Evolutionary conservation across 2,329 filamentous ascomycete species (phyloP).

Genomic region (Elsinoe fawcettii): DNA sequence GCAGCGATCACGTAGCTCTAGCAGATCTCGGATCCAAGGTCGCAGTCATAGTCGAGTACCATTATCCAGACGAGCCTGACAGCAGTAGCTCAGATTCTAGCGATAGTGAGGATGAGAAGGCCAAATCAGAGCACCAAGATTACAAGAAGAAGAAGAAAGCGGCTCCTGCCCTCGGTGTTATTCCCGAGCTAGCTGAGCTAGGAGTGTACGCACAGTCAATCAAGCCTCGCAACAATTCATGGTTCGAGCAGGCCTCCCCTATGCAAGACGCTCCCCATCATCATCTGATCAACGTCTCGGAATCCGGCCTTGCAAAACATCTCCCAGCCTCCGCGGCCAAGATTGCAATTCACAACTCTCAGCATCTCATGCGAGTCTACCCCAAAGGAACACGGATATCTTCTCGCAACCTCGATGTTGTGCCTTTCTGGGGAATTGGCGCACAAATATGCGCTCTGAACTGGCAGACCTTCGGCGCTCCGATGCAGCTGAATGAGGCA

Average conservation of each 20-base stretch:
- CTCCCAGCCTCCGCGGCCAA: conserved; percentile 41
- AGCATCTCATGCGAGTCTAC: conserved; percentile 62
- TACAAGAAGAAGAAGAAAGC: conserved; percentile 50
- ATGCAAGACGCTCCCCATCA: conserved; percentile 49
- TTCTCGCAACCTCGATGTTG: conserved; percentile 55
- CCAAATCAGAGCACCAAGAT: conserved; percentile 43
- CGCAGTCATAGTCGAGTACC: conserved; percentile 60
- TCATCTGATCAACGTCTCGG: conserved; percentile 62
- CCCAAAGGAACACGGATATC: conserved; percentile 63
- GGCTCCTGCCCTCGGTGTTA: conserved; percentile 43
- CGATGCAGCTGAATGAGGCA: conserved; percentile 61
- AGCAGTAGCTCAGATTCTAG: conserved; percentile 34
- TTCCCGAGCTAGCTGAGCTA: conserved; percentile 57
- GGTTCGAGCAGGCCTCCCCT: conserved; percentile 45
- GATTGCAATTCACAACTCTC: conserved; percentile 54
- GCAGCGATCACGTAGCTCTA: conserved; percentile 49
- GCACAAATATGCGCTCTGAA: conserved; percentile 64
- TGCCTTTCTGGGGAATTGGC: conserved; percentile 58
- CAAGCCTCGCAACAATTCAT: conserved; percentile 58
- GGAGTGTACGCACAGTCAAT: conserved; percentile 64
- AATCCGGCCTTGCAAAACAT: conserved; percentile 49
- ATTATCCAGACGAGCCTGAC: conserved; percentile 47
- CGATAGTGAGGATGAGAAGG: conserved; percentile 34
- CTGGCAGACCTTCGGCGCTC: conserved; percentile 59
- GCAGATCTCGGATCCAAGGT: conserved; percentile 56